Conservation (phyloP, 352 stramenopile species). For the Sclerospora graminicola region DNA sequence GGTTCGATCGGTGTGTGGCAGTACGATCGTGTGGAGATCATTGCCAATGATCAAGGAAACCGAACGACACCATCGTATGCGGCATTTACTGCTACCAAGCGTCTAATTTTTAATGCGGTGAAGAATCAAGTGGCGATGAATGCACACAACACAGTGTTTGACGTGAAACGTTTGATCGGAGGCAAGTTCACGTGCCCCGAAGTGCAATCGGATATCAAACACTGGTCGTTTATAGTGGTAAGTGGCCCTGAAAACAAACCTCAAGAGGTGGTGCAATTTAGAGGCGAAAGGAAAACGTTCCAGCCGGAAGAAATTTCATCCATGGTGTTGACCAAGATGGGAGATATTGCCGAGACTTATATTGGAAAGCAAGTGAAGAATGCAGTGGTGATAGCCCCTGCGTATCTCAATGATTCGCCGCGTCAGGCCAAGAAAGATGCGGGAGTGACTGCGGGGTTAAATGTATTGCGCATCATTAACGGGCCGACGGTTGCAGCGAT, state of each 20-base stretch:
- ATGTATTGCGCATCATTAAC: conserved; percentile 87
- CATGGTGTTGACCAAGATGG: conserved; percentile 72
- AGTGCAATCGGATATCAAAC: conserved; percentile 59
- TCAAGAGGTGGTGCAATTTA: conserved; percentile 60
- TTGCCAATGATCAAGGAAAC: too few species aligned
- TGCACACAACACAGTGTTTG: not conserved
- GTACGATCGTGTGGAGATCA: too few species aligned
- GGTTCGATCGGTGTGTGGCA: too few species aligned
- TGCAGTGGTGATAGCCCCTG: conserved; percentile 90
- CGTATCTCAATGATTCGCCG: conserved; percentile 94
- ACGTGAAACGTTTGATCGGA: not conserved
- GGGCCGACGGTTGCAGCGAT: conserved; percentile 92
- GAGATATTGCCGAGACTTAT: conserved; percentile 48
- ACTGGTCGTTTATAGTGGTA: conserved; percentile 58
- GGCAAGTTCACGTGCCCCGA: not conserved
- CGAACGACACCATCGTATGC: not conserved
- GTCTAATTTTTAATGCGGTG: not conserved
- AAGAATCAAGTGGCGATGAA: not conserved
- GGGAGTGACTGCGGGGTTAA: conserved; percentile 36
- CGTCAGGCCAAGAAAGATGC: conserved; percentile 58
- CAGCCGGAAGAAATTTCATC: conserved; percentile 75
- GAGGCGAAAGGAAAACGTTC: conserved; percentile 53
- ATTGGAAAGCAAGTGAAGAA: conserved; percentile 53
- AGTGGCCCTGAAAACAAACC: conserved; percentile 50
- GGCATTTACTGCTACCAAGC: not conserved